Evolutionary conservation across 1,284 basidiomycete species (phyloP).

Genomic region (Mycena citricolor): DNA sequence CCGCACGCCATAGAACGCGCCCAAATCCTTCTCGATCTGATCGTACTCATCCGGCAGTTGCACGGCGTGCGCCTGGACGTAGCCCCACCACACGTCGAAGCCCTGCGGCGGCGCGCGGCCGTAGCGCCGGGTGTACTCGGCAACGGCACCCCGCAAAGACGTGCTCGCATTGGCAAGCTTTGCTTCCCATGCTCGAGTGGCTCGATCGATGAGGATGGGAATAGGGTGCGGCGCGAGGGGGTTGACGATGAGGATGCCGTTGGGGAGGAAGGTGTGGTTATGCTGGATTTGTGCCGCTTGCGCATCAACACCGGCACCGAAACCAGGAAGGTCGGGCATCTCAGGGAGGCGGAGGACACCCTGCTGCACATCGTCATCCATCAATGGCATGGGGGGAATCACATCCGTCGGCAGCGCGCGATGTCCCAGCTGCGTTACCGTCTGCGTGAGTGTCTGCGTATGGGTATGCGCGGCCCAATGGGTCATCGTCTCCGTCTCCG

Average conservation of each 20-base stretch:
- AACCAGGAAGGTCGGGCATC: no score
- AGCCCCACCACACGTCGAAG: constrained; percentile 50
- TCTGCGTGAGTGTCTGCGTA: no score
- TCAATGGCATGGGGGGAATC: neutral
- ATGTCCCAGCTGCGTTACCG: no score
- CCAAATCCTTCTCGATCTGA: constrained; percentile 48
- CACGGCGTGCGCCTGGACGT: constrained; percentile 52
- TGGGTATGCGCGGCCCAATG: constrained; percentile 14
- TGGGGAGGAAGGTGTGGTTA: constrained; percentile 30
- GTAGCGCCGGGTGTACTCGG: constrained; percentile 54
- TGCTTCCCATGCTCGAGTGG: constrained; percentile 46
- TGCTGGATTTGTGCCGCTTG: no score
- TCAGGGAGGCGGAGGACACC: no score
- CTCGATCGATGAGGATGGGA: constrained; percentile 48
- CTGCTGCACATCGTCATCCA: no score
- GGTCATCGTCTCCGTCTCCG: constrained; percentile 2
- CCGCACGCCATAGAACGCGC: constrained; percentile 48
- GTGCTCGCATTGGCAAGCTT: constrained; percentile 54
- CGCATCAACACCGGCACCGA: no score
- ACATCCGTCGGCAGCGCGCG: neutral
- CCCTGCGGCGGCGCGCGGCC: constrained; percentile 45
- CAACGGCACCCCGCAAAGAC: constrained; percentile 51
- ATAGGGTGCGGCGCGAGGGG: constrained; percentile 47
- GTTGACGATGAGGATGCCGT: constrained; percentile 40
- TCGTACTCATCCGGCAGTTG: constrained; percentile 61